phyloP scores from a whole-genome alignment of 179 eudicot species.

The Heliamphora ciliata region DNA sequence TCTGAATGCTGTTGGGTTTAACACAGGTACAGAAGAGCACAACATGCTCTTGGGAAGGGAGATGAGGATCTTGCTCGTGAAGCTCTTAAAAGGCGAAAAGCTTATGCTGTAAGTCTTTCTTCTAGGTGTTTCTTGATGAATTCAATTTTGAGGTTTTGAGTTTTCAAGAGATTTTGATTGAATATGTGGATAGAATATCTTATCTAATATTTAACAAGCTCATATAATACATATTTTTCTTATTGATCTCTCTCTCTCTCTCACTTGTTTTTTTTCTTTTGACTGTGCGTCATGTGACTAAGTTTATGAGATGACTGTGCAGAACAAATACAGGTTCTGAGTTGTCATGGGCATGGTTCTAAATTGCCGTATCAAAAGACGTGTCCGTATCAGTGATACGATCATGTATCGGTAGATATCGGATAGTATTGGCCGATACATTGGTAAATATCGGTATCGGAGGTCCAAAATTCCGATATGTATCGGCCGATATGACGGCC shows the following conservation, averaged over 20 bases:
- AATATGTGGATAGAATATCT: not conserved
- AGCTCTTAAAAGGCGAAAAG: slow-evolving; percentile 91
- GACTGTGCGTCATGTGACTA: not conserved
- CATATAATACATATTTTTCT: not conserved
- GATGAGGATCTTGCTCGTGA: slow-evolving; percentile 99
- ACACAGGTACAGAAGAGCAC: slow-evolving; percentile 81
- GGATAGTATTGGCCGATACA: too few species aligned
- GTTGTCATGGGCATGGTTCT: too few species aligned
- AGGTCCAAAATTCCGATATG: too few species aligned
- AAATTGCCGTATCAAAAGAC: too few species aligned
- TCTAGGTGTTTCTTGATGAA: not conserved
- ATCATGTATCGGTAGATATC: too few species aligned
- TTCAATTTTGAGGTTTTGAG: not conserved
- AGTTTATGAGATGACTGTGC: not conserved
- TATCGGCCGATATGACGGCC: too few species aligned
- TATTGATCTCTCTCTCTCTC: not conserved
- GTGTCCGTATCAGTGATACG: too few species aligned
- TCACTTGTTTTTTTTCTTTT: not conserved
- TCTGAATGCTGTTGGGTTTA: slow-evolving; percentile 9
- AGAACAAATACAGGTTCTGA: not conserved
- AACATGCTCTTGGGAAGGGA: slow-evolving; percentile 88
- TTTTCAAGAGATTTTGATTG: not conserved
- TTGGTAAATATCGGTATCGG: too few species aligned
- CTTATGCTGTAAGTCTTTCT: slow-evolving; percentile 69
- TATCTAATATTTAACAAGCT: not conserved